Base-by-base conservation (phyloP, 1,139 yeast species). In the Geotrichum candidum region DNA sequence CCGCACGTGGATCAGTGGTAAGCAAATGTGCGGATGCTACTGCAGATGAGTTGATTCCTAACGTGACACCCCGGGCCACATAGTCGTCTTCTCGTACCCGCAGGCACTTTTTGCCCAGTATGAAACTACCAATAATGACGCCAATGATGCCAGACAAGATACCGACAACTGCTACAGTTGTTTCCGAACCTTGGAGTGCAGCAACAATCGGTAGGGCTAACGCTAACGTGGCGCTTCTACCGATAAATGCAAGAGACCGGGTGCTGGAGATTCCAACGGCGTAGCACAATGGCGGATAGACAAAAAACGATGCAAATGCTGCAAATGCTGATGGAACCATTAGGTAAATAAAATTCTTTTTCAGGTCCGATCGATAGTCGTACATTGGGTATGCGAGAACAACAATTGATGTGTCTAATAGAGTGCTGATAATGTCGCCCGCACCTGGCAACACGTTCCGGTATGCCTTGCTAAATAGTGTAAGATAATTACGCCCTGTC, bases 11-110 rank as follows among this genome's bases (percentile, higher is more conserved):
- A 68, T 88, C 92, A 46, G 80, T 79, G 38, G 82, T 82, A 46
- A 88, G 74, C 58, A 88, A 75, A 72, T 87, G 88, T 0, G 94
- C 94, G 2, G 95, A 87, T 1, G 91, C 90, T 59, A 88, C 86
- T 1, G 96, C 96, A 5, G 92, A 90, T 68, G 92, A 86, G 69
- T 86, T 87, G 58, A 87, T 81, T 1, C 96, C 96, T 60, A 88
- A 74, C 0, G 90, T 84, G 18, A 88, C 84, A 0, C 96, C 96
- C 65, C 92, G 75, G 0, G 92, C 86, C 6, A 88, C 86, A 69
- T 82, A 88, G 71, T 88, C 95, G 68, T 83, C 82, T 45, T 81
- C 79, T 3, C 84, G 78, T 2, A 88, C 80, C 54, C 86, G 72
- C 52, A 88, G 67, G 11, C 67, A 65, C 54, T 68, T 65, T 65